Base-by-base conservation (phyloP, 2,329 filamentous ascomycete species). In the Dactylellina leptospora region DNA sequence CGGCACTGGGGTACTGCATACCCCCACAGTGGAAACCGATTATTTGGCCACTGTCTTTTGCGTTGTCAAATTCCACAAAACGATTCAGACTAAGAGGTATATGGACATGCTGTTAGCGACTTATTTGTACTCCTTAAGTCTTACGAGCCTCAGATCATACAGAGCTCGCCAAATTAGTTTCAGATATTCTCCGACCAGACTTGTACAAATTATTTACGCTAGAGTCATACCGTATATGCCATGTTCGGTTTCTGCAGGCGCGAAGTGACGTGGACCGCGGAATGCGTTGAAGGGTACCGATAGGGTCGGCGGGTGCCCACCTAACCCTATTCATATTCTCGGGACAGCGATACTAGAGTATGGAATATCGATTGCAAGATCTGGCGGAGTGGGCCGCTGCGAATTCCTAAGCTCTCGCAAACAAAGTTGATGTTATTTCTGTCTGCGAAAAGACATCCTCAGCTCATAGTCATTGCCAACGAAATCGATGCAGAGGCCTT, bases 261-360 rank as follows among this genome's bases (percentile, higher is more conserved):
- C 60, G 36, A 23, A 47, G 60, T 63, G 60, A 63, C 60, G 60
- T 63, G 60, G 60, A 63, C 60, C n/a, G 60, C 16, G 60, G 60
- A 63, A 63, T 63, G 60, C 40, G 60, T 63, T 63, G 60, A 63
- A 55, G 16, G 27, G 36, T 58, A 58, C 54, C 40, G 54, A 58
- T 47, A 58, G 40, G 38, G 28, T 38, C 9, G 22, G 16, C 5
- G 13, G 25, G 20, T 3, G 28, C n/a, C n/a, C 25, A 16, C 16
- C 27, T 36, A 8, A 11, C 16, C 16, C 25, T 30, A 30, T 22
- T 53, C 20, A n/a, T n/a, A n/a, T n/a, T 40, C 13, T 40, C 10
- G 20, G 51, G 33, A 40, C 51, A 55, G 25, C 51, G 16, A 16
- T 55, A 27, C 51, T 8, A 10, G 16, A 38, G 8, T 40, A 18